These are phyloP conservation scores for Stenocarpella maydis DNA, from an alignment of 2,329 filamentous ascomycete genomes.

Conservation along the genomic window DNA sequence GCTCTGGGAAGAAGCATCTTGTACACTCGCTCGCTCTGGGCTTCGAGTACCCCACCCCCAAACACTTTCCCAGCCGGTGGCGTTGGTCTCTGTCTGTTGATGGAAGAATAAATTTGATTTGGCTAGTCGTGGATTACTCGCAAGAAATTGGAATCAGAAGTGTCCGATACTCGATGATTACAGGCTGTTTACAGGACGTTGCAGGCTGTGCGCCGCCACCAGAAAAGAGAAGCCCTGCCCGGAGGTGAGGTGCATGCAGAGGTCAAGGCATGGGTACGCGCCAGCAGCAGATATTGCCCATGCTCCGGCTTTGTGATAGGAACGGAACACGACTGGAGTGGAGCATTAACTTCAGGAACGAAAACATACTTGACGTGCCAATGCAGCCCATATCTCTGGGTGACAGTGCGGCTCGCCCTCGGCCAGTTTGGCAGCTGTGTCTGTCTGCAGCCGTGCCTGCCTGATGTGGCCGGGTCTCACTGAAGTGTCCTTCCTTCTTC, in stretches of 20 bases:
- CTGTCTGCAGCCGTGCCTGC: not conserved
- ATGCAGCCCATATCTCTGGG: too few species aligned
- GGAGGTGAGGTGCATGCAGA: too few species aligned
- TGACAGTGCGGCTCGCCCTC: too few species aligned
- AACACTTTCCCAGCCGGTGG: not conserved
- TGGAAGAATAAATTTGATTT: conserved; percentile 28
- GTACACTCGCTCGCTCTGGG: conserved; percentile 29
- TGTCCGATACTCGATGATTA: conserved; percentile 22
- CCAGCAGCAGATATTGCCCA: too few species aligned
- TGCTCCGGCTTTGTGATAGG: not conserved
- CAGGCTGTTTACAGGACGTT: not conserved
- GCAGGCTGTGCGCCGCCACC: too few species aligned
- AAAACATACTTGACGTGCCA: not conserved
- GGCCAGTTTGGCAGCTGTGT: not conserved
- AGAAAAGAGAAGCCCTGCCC: too few species aligned
- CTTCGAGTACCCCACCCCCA: not conserved
- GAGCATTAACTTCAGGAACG: not conserved
- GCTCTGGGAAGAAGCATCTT: conserved; percentile 17
- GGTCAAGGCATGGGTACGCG: too few species aligned
- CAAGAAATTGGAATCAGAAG: conserved; percentile 30
- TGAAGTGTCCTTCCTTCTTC: too few species aligned
- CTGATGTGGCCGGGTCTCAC: too few species aligned
- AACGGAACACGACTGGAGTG: not conserved
- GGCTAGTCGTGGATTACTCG: conserved; percentile 17
- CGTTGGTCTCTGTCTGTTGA: not conserved